A percentile compares a stretch with the other conserved stretches of the same genome.
These are phyloP conservation scores for Erodium trifolium DNA, from an alignment of 441 rosid species.

Conservation along the genomic window DNA sequence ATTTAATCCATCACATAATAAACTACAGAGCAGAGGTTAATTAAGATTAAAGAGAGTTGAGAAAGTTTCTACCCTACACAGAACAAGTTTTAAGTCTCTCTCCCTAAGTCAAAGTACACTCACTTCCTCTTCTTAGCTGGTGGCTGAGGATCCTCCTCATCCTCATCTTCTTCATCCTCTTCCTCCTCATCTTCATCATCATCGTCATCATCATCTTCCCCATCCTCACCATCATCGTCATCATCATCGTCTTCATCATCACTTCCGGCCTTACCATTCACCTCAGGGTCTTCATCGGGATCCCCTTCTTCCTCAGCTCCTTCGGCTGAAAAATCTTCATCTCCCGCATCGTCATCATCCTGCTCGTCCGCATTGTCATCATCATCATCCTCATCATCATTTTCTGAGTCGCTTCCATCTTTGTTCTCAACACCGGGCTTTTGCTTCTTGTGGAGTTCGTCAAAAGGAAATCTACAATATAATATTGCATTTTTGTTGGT, in stretches of 20 bases:
- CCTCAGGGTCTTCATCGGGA: neutral
- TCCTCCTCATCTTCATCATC: neutral
- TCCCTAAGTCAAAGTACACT: neutral
- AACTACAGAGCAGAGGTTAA: neutral
- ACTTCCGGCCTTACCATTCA: slow-evolving; percentile 1
- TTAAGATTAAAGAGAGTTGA: neutral
- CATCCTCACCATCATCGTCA: neutral
- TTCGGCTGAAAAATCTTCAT: slow-evolving; percentile 5
- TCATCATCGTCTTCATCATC: neutral
- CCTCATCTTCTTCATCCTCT: neutral
- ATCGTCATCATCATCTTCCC: neutral
- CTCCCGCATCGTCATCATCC: neutral
- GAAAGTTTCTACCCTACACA: neutral
- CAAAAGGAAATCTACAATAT: neutral
- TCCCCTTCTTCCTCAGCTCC: neutral
- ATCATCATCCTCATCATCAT: neutral
- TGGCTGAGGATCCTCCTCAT: slow-evolving; percentile 2
- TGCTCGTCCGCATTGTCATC: neutral
- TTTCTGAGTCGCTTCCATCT: neutral
- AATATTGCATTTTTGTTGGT: neutral
- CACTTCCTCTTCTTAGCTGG: slow-evolving; percentile 1
- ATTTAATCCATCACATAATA: neutral
- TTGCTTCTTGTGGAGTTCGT: neutral
- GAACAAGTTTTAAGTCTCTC: too few species aligned
- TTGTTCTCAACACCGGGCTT: neutral